Evolutionary conservation across 2,329 filamentous ascomycete genomes (phyloP).

Genomic region (Fusarium xyrophilum): DNA sequence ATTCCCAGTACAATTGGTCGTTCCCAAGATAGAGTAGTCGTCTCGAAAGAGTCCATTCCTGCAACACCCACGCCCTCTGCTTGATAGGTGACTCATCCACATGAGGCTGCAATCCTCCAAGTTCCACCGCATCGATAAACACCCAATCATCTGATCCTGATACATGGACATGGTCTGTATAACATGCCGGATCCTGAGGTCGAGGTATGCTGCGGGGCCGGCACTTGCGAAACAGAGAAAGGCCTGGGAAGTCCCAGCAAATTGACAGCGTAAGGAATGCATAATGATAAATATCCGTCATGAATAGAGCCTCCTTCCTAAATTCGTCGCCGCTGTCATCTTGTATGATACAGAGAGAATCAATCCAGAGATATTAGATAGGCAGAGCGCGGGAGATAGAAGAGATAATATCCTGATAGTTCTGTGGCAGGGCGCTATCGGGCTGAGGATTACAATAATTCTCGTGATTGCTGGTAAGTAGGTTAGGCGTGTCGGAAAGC

Average conservation of each 20-base stretch:
- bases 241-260: neutral
- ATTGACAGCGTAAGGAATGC: neutral
- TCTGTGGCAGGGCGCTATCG: neutral
- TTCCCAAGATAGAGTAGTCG: neutral
- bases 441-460: neutral
- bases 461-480: fast-evolving
- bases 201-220: neutral
- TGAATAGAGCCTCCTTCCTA: fast-evolving
- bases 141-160: neutral
- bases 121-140: too few species aligned
- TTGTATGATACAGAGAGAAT: neutral
- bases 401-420: neutral
- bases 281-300: neutral
- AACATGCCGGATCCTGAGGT: too few species aligned
- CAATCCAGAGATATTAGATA: neutral
- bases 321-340: neutral
- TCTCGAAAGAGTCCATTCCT: neutral
- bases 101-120: too few species aligned
- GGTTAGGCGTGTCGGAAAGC: fast-evolving
- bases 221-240: fast-evolving
- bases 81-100: neutral
- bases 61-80: neutral
- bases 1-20: neutral
- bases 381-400: neutral
- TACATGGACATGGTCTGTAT: too few species aligned